Conservation (phyloP, 2,329 filamentous ascomycete species). For the Colletotrichum australisinense region DNA sequence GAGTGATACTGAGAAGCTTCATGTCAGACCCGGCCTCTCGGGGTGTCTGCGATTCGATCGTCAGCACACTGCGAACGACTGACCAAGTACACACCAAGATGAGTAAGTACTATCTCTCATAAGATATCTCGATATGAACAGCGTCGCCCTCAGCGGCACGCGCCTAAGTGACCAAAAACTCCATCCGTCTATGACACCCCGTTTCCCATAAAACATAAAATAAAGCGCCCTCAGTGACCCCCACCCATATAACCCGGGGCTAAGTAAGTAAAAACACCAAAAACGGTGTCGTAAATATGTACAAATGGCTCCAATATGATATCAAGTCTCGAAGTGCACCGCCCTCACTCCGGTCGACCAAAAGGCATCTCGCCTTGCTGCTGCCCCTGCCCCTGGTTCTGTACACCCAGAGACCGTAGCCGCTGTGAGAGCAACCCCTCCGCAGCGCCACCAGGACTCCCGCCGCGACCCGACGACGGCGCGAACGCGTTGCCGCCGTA, state of each 20-base stretch:
- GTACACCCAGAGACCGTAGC: slow-evolving; percentile 70
- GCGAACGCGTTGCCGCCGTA: slow-evolving; percentile 69
- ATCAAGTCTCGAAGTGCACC: not conserved
- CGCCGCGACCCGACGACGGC: slow-evolving; percentile 49
- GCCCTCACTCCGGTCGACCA: not conserved
- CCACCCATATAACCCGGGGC: not conserved
- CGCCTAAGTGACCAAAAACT: not conserved
- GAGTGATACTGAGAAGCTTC: not conserved
- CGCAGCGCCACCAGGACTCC: slow-evolving; percentile 57
- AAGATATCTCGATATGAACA: not conserved
- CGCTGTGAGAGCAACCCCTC: slow-evolving; percentile 79
- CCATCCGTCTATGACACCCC: slow-evolving; percentile 10
- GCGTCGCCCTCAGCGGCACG: not conserved
- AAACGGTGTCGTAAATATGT: not conserved
- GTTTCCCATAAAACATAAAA: not conserved
- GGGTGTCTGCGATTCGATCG: too few species aligned
- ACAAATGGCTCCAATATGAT: not conserved
- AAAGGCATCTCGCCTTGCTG: not conserved
- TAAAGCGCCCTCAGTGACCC: not conserved
- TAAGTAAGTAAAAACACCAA: not conserved
- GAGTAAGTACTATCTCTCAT: not conserved
- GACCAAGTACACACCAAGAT: not conserved
- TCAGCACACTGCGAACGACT: too few species aligned
- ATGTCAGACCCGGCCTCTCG: not conserved
- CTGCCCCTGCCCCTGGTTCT: slow-evolving; percentile 37